Evolutionary conservation across 164 flowering plant genomes (phyloP).

Genomic region (Hamamelis virginiana): DNA sequence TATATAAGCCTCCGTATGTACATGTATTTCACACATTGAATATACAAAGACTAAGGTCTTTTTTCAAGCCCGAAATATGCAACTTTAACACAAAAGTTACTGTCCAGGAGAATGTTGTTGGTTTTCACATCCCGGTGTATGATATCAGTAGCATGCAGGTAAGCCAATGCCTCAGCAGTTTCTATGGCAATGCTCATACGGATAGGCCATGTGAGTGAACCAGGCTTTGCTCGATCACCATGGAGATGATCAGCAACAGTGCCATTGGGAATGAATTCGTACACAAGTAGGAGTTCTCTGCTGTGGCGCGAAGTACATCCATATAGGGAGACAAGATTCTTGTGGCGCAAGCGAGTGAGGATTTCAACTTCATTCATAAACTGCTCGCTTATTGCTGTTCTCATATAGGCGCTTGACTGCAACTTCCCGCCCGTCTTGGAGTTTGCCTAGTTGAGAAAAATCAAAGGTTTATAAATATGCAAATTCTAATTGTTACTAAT

Average conservation of each 20-base stretch:
- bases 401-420: slow-evolving; percentile 23
- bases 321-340: slow-evolving; percentile 21
- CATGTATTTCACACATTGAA: too few relatives aligned
- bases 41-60: too few relatives aligned
- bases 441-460: slow-evolving; percentile 7
- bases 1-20: too few relatives aligned
- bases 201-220: slow-evolving; percentile 16
- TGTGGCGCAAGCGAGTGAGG: slow-evolving; percentile 18
- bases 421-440: slow-evolving; percentile 22
- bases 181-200: slow-evolving; percentile 21
- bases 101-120: slow-evolving; percentile 20
- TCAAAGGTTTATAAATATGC: not conserved
- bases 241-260: slow-evolving; percentile 26
- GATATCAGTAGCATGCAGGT: slow-evolving; percentile 14
- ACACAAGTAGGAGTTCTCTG: slow-evolving; percentile 21
- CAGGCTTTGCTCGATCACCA: not conserved
- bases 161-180: slow-evolving; percentile 17
- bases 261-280: slow-evolving; percentile 23
- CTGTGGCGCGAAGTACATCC: slow-evolving; percentile 22
- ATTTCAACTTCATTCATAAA: slow-evolving; percentile 21
- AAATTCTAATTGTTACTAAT: not conserved
- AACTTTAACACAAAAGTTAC: slow-evolving; percentile 18
- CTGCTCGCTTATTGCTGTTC: slow-evolving; percentile 15
- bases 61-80: slow-evolving; percentile 28
- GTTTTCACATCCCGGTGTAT: slow-evolving; percentile 22